Percentiles rank a stretch among this genome's conserved stretches.
Evolutionary conservation across 2,329 filamentous ascomycete species (phyloP).

Genomic region (Xylaria sp.): DNA sequence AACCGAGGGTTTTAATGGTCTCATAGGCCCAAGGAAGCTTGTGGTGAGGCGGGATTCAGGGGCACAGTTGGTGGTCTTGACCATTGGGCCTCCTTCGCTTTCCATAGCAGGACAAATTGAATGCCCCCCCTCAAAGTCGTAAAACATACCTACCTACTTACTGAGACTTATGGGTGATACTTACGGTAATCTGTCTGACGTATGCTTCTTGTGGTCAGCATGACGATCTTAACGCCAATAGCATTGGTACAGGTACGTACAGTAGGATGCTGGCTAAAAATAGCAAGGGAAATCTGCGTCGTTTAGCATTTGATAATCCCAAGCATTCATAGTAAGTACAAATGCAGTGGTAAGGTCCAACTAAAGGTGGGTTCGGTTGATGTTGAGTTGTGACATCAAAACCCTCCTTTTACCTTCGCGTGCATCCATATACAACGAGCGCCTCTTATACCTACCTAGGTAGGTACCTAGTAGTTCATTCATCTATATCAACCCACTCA

Average conservation of each 20-base stretch:
- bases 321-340: too few species aligned
- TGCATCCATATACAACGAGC: too few species aligned
- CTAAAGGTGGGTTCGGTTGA: background rate
- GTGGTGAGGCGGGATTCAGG: background rate
- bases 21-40: constrained; percentile 3
- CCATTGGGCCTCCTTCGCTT: constrained; percentile 9
- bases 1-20: constrained; percentile 2
- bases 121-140: constrained; percentile 1
- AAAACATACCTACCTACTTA: background rate
- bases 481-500: too few species aligned
- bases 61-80: constrained; percentile 2
- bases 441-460: too few species aligned
- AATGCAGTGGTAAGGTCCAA: background rate
- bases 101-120: constrained; percentile 19
- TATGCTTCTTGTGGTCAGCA: background rate
- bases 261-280: background rate
- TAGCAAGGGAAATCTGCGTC: background rate
- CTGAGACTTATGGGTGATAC: background rate
- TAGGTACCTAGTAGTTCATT: too few species aligned
- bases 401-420: too few species aligned
- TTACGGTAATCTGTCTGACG: background rate
- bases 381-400: too few species aligned
- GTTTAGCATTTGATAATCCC: background rate
- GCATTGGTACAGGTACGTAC: too few species aligned
- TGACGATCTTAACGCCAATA: background rate